Conservation (phyloP, 139 green algal genomes). For the Volvox africanus region DNA sequence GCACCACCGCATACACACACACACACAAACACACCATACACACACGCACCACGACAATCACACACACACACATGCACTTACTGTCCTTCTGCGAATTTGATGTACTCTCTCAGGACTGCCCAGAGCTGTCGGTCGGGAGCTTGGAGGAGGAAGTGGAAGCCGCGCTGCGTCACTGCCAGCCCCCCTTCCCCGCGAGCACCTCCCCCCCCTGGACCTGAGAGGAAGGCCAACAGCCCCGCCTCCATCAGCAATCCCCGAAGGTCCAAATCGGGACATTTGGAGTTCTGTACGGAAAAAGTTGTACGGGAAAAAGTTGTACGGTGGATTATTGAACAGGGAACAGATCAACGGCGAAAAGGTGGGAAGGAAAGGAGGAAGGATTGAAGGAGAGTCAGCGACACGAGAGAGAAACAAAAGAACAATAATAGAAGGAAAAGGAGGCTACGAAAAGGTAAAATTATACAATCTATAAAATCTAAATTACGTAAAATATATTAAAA, state of each 20-base stretch:
- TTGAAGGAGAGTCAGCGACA: not conserved
- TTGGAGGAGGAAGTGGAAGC: conserved; percentile 88
- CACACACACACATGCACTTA: not conserved
- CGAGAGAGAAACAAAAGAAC: too few relatives aligned
- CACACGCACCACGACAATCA: too few relatives aligned
- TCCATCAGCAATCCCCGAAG: conserved; percentile 64
- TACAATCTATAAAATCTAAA: too few relatives aligned
- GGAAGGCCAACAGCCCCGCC: conserved; percentile 59
- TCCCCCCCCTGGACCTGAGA: not conserved
- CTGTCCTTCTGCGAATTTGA: conserved; percentile 59
- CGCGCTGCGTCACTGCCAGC: conserved; percentile 67
- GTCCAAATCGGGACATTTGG: conserved; percentile 52
- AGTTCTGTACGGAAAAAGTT: not conserved
- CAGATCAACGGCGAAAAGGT: not conserved
- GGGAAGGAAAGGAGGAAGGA: not conserved
- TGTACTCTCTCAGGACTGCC: conserved; percentile 85
- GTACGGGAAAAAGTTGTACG: not conserved
- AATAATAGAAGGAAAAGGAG: too few relatives aligned
- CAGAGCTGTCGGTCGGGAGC: conserved; percentile 87
- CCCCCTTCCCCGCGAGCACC: not conserved
- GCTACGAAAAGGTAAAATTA: too few relatives aligned
- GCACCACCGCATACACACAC: too few relatives aligned
- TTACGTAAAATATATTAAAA: too few relatives aligned
- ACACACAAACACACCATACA: too few relatives aligned
- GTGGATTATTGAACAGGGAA: too few relatives aligned